Percentiles rank a stretch among this genome's conserved stretches.
phyloP scores from a whole-genome alignment of 2,329 filamentous ascomycete species.

The Colletotrichum australisinense region DNA sequence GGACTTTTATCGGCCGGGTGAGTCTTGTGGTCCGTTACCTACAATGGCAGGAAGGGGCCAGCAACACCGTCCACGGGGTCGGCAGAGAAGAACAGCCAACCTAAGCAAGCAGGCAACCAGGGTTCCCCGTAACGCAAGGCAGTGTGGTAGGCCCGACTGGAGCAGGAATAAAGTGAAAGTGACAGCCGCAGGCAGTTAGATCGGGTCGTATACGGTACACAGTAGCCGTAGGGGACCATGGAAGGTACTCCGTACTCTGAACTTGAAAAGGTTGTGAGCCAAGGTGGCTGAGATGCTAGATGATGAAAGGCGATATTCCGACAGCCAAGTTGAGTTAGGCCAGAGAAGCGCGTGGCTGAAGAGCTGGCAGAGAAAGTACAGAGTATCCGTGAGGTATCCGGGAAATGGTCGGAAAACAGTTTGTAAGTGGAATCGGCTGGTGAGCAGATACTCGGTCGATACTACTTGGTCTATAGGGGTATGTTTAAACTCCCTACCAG shows the following conservation, averaged over 20 bases:
- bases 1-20: conserved; percentile 9
- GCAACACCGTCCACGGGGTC: neutral
- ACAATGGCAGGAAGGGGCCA: neutral
- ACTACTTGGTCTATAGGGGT: too few relatives aligned
- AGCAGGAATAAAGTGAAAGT: neutral
- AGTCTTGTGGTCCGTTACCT: neutral
- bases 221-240: neutral
- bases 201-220: neutral
- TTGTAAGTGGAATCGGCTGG: too few relatives aligned
- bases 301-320: neutral
- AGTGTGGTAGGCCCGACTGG: neutral
- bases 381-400: too few relatives aligned
- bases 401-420: too few relatives aligned
- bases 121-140: too few relatives aligned
- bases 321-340: neutral
- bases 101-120: too few relatives aligned
- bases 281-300: too few relatives aligned
- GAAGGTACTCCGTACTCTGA: too few relatives aligned
- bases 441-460: too few relatives aligned
- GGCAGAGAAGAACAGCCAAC: too few relatives aligned
- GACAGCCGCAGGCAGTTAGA: neutral
- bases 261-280: too few relatives aligned
- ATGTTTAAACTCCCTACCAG: too few relatives aligned
- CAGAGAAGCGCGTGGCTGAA: neutral
- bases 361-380: neutral